Evolutionary conservation across 1,139 yeast species (phyloP), one percentile per base, ranked within the genome.

Genomic region (Debaryomycetaceae sp.): DNA sequence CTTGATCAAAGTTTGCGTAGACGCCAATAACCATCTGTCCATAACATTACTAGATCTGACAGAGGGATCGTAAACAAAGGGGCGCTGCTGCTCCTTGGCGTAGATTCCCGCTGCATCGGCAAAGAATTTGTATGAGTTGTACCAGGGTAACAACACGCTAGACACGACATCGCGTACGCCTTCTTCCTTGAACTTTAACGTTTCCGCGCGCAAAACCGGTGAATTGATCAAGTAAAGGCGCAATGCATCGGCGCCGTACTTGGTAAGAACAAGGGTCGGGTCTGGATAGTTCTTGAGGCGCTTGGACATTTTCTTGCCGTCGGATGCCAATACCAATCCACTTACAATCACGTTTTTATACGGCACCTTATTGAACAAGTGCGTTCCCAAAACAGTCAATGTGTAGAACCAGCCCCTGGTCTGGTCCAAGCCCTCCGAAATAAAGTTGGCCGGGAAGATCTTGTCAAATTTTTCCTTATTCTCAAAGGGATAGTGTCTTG

Each of bases 341-440:
- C 87, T 72, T 32, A 92, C 98, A 55, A 90, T 85, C 44, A 90
- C 95, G 54, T 92, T 92, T 58, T 90, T 68, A 68, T 82, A 92
- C 27, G 98, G 97, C 38, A 94, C 93, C 34, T 77, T 73, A 47
- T 81, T 80, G 63, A 90, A 90, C 47, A 92, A 65, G 45, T 90
- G 97, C 34, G 95, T 85, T 54, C 98, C 98, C 47, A 92, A 69
- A 16, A 92, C 96, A 25, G 95, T 79, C 53, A 92, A 69, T 29
- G 98, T 90, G 60, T 92, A 92, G 63, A 92, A 92, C 99, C 99
- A 90, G 53, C 99, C 99, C 74, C 99, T 83, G 31, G 99, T 90
- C 67, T 90, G 99, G 63, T 90, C 99, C 45, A 90, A 74, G 62
- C 99, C 99, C 67, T 90, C 99, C 36, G 96, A 80, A 46, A 90